A percentile compares a stretch with the other conserved stretches of the same genome.
Conservation (phyloP, 2,329 filamentous ascomycete species). For the Colletotrichum sp. region DNA sequence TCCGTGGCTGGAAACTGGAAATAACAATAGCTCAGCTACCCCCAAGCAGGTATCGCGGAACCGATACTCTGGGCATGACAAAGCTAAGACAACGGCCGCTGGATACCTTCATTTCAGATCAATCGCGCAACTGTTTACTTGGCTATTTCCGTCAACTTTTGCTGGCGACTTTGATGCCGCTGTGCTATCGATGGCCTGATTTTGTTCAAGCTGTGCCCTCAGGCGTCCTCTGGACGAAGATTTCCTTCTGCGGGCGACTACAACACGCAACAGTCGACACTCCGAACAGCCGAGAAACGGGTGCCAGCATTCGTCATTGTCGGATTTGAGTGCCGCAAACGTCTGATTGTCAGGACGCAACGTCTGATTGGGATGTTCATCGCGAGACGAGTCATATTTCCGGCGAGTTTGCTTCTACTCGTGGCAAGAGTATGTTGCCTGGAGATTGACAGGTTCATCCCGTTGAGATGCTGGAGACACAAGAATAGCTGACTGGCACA, state of each 20-base stretch:
- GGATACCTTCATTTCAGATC: not conserved
- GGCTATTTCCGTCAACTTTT: not conserved
- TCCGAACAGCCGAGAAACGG: not conserved
- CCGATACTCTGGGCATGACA: not conserved
- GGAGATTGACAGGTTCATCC: not conserved
- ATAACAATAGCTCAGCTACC: not conserved
- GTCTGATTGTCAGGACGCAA: not conserved
- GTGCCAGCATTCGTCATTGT: not conserved
- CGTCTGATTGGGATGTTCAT: not conserved
- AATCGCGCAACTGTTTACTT: not conserved
- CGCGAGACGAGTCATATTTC: not conserved
- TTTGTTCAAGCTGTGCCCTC: not conserved
- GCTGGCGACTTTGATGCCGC: not conserved
- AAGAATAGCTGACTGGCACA: not conserved
- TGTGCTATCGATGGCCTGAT: not conserved
- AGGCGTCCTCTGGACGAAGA: not conserved
- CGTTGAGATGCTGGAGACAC: not conserved
- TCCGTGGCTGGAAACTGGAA: not conserved
- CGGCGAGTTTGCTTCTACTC: not conserved
- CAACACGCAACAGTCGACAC: not conserved
- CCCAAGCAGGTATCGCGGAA: not conserved
- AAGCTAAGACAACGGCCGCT: not conserved
- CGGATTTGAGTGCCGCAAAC: not conserved
- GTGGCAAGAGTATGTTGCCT: too few species aligned
- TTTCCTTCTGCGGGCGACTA: not conserved